A percentile compares a stretch with the other conserved stretches of the same genome.
Evolutionary conservation across 176 grass and related monocot genomes (phyloP).

Genomic region (Raddia guianensis): DNA sequence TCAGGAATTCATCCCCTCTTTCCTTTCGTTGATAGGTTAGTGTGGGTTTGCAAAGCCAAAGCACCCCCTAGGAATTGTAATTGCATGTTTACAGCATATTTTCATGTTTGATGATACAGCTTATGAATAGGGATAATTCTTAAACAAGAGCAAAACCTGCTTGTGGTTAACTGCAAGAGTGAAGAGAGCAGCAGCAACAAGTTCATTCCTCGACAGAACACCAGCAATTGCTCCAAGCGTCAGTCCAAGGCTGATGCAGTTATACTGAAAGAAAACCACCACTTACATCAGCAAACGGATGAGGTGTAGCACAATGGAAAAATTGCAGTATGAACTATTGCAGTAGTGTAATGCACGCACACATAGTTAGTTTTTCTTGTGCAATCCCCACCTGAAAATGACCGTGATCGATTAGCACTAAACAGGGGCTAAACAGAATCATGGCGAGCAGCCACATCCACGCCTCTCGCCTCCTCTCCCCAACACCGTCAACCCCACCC

Average conservation of each 20-base stretch:
- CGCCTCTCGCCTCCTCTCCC: conserved; percentile 40
- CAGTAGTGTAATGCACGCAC: not conserved
- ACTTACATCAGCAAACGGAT: conserved; percentile 8
- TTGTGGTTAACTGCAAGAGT: conserved; percentile 92
- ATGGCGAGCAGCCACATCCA: conserved; percentile 77
- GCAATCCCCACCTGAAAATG: conserved; percentile 77
- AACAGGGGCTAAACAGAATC: conserved; percentile 76
- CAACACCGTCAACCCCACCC: conserved; percentile 21
- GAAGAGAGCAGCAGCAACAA: conserved; percentile 73
- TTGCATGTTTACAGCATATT: conserved; percentile 13
- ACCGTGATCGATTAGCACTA: conserved; percentile 83
- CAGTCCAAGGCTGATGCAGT: conserved; percentile 93
- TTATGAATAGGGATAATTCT: not conserved
- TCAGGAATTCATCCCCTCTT: not conserved
- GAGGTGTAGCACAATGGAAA: not conserved
- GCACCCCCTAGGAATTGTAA: not conserved
- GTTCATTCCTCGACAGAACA: conserved; percentile 60
- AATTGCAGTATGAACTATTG: not conserved
- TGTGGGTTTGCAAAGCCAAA: not conserved
- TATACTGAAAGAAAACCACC: conserved; percentile 58
- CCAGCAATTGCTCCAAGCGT: conserved; percentile 68
- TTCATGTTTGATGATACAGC: conserved; percentile 17
- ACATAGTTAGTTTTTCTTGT: not conserved
- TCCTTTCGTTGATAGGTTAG: not conserved
- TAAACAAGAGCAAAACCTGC: conserved; percentile 55